Conservation (phyloP, 768 basidiomycete species). For the Rhizopogon vinicolor region DNA sequence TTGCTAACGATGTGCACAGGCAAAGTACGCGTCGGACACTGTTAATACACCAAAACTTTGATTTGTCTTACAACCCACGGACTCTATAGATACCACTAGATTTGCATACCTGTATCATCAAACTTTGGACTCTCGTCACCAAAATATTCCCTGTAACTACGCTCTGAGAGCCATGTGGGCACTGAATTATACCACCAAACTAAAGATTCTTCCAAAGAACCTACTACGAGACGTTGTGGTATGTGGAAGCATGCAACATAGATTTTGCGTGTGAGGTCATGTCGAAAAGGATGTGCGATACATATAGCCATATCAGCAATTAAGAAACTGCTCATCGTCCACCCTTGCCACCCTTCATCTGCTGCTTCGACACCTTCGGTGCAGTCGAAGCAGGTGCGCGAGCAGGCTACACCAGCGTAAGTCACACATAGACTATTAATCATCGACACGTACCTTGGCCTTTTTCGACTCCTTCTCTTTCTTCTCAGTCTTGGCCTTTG, state of each 20-base stretch:
- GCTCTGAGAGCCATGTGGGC: neutral
- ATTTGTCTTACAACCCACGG: constrained; percentile 4
- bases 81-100: constrained; percentile 9
- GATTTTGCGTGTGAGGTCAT: constrained; percentile 10
- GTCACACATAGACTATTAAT: constrained; percentile 3
- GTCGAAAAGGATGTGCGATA: constrained; percentile 21
- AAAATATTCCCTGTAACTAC: neutral
- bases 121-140: neutral
- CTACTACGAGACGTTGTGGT: neutral
- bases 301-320: constrained; percentile 6
- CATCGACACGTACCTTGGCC: constrained; percentile 53
- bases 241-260: constrained; percentile 4
- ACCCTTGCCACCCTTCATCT: constrained; percentile 89
- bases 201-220: neutral
- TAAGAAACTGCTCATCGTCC: constrained; percentile 46
- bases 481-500: constrained; percentile 95
- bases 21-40: constrained; percentile 51
- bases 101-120: constrained; percentile 14
- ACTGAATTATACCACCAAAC: too few species aligned
- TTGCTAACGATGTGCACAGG: constrained; percentile 30
- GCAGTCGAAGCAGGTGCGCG: constrained; percentile 51
- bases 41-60: constrained; percentile 15
- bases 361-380: constrained; percentile 92
- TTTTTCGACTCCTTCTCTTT: constrained; percentile 95
- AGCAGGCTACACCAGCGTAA: constrained; percentile 40